Base-by-base conservation (phyloP, 257 asterid species). In the Scutellaria minor region DNA sequence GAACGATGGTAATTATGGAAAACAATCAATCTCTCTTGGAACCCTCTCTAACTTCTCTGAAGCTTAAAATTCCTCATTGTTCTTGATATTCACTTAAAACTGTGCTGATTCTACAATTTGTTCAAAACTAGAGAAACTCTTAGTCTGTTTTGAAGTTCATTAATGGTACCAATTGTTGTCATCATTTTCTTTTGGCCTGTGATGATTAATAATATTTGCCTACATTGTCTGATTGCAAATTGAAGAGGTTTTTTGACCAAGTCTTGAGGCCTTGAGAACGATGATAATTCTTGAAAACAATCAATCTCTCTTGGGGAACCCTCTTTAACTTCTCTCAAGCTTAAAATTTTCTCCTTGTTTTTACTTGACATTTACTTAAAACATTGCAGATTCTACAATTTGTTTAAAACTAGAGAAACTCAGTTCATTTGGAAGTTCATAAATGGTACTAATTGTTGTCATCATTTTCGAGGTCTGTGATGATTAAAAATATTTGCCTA, bases 181-280 rank as follows among this genome's bases (percentile, higher is more conserved):
- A 9, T 67, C 47, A 0, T 40, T 39, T 10, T 37, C 69, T 15
- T 10, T 3, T 67, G 82, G 83, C 84, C 82, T 35, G 70, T 81
- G 88, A 77, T 81, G 88, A 68, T 51, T 47, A 4, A 11, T 53
- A 62, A 6, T 14, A 39, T 79, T 83, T 81, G 88, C 85, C 90
- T 85, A 79, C 87, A 79, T 85, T 85, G 83, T 74, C 87, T 68
- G 90, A 85, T 50, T 18, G 22, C 12, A 8, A 71, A 54, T 60
- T 60, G 83, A 77, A 66, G 71, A 72, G 59, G 9, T 14, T 27
- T 41, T 35, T 27, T 31, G 2, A 37, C 6, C 14, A 4, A 50
- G 9, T 58, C 78, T 82, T 82, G 85, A 75, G 75, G 77, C 76
- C 81, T 68, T 10, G 66, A 18, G 45, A 24, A 70, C 48, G 58